Conservation (phyloP, 805 yeast genomes). For the Martiniozyma abietophila region DNA sequence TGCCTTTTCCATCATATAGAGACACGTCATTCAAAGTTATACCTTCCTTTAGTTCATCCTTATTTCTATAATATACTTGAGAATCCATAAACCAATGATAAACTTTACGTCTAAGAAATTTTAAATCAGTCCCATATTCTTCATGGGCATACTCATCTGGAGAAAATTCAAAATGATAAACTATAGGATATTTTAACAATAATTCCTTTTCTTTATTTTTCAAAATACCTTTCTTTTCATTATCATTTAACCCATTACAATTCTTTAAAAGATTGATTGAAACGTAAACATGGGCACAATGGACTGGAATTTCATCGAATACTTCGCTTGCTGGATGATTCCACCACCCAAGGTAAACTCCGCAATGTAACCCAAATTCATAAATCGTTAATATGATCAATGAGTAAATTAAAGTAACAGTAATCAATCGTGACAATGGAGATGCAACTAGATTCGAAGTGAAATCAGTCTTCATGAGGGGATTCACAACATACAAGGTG, state of each 20-base stretch:
- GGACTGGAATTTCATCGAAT: constrained; percentile 65
- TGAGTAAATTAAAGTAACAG: constrained; percentile 19
- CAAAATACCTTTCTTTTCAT: constrained; percentile 2
- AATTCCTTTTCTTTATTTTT: constrained; percentile 9
- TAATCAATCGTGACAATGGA: constrained; percentile 18
- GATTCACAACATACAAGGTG: constrained; percentile 11
- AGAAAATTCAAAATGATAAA: constrained; percentile 67
- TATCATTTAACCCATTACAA: constrained; percentile 10
- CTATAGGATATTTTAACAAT: constrained; percentile 30
- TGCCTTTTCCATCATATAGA: constrained; percentile 27
- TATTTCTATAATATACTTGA: constrained; percentile 19
- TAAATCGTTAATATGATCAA: constrained; percentile 17
- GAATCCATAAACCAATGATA: constrained; percentile 45
- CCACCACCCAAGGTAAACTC: constrained; percentile 21
- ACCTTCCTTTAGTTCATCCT: constrained; percentile 10
- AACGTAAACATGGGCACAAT: constrained; percentile 66
- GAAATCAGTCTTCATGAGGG: constrained; percentile 12
- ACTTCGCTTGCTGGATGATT: constrained; percentile 36
- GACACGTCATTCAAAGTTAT: constrained; percentile 25
- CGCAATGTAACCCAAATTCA: constrained; percentile 18
- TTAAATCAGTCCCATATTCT: constrained; percentile 62
- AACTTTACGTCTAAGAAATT: constrained; percentile 48
- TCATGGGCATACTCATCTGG: constrained; percentile 74
- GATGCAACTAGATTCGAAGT: constrained; percentile 18
- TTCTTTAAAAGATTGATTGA: constrained; percentile 33